phyloP scores from a whole-genome alignment of 805 yeast genomes.

The Ogataea chonburiensis region DNA sequence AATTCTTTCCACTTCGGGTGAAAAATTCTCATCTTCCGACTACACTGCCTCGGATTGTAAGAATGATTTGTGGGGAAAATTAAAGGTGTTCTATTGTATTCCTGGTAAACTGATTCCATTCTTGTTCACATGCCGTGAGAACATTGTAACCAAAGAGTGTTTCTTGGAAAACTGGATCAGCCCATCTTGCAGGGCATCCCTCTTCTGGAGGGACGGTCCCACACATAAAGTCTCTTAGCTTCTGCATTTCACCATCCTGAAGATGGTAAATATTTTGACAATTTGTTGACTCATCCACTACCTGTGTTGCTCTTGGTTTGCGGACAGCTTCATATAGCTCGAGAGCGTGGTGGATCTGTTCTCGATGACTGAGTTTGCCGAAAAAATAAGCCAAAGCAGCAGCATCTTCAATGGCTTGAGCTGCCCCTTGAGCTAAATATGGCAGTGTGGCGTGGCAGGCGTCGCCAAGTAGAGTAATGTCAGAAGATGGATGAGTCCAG shows the following conservation, averaged over 20 bases:
- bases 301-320: conserved; percentile 16
- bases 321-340: conserved; percentile 13
- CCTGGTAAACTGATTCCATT: background rate
- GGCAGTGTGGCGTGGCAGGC: conserved; percentile 22
- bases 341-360: conserved; percentile 11
- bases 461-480: conserved; percentile 19
- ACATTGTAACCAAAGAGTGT: conserved; percentile 19
- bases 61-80: background rate
- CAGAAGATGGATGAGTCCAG: conserved; percentile 15
- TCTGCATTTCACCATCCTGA: conserved; percentile 16
- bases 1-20: background rate
- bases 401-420: conserved; percentile 22
- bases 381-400: conserved; percentile 18
- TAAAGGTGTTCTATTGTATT: conserved; percentile 1
- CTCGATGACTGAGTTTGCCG: conserved; percentile 13
- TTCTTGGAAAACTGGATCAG: conserved; percentile 20
- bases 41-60: background rate
- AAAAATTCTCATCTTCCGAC: no score
- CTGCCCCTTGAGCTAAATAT: conserved; percentile 22
- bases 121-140: conserved; percentile 14
- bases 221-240: conserved; percentile 14
- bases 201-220: conserved; percentile 15
- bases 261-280: conserved; percentile 21
- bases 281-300: conserved; percentile 16
- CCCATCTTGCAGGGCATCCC: conserved; percentile 21